These are phyloP conservation scores for Plasmodium chabaudi DNA, from an alignment of 169 alveolate genomes.

Conservation along the genomic window DNA sequence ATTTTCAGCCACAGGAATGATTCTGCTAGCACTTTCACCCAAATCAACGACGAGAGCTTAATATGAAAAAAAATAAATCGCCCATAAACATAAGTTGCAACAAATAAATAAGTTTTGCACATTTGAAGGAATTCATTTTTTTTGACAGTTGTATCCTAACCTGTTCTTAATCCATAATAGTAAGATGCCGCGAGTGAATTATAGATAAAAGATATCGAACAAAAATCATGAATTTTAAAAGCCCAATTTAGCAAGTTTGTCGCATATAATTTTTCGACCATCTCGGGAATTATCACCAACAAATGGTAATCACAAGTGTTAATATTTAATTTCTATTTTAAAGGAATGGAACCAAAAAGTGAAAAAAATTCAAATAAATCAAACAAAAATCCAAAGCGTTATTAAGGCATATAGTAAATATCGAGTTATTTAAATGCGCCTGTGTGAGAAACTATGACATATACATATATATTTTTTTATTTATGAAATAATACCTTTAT, in stretches of 20 bases:
- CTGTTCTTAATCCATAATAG: constrained; percentile 73
- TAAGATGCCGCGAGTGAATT: constrained; percentile 70
- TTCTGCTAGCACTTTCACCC: constrained; percentile 72
- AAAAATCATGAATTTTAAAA: constrained; percentile 42
- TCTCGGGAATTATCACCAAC: constrained; percentile 60
- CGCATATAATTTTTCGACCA: constrained; percentile 44
- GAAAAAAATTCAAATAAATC: neutral
- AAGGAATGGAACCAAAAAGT: neutral
- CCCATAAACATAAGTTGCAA: neutral
- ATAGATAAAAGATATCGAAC: constrained; percentile 67
- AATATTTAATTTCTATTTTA: constrained; percentile 49
- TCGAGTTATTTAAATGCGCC: neutral
- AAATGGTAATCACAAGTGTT: constrained; percentile 47
- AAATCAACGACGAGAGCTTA: constrained; percentile 65
- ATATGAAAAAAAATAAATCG: neutral
- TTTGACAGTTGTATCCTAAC: neutral
- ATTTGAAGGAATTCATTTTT: neutral
- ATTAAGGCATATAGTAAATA: neutral
- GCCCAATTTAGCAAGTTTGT: constrained; percentile 65
- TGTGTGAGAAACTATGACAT: neutral
- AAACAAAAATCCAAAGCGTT: neutral
- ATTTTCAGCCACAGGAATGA: constrained; percentile 68
- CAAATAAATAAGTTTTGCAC: neutral
- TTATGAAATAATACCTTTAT: constrained; percentile 23
- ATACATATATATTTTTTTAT: constrained; percentile 2